These are phyloP conservation scores for Aspergillus neotritici DNA, from an alignment of 2,329 filamentous ascomycete genomes.

Conservation along the genomic window DNA sequence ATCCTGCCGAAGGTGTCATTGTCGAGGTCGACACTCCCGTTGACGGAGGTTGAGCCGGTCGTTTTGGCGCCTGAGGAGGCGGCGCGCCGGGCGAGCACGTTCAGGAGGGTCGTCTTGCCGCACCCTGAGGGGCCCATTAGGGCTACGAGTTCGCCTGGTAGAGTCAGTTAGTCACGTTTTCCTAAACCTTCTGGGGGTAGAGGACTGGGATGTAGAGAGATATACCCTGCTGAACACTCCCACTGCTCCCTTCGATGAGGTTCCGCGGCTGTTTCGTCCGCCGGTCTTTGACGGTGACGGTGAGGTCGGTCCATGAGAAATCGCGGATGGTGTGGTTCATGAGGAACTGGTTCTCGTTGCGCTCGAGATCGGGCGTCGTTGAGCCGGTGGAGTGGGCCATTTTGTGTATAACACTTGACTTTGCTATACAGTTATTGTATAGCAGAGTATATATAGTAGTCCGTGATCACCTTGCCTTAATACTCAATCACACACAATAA, in stretches of 20 bases:
- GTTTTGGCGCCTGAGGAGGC: slow-evolving; percentile 50
- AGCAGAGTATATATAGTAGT: no score
- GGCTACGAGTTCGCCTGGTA: slow-evolving; percentile 63
- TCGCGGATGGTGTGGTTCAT: slow-evolving; percentile 58
- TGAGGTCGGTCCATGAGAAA: slow-evolving; percentile 62
- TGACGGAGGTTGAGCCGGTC: slow-evolving; percentile 54
- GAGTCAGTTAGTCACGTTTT: neutral
- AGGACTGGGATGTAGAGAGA: slow-evolving; percentile 1
- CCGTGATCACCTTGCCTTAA: no score
- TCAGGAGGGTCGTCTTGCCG: slow-evolving; percentile 80
- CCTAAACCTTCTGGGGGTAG: no score
- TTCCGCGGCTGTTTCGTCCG: slow-evolving; percentile 57
- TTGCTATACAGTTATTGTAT: no score
- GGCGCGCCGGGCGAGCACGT: slow-evolving; percentile 64
- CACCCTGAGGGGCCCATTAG: slow-evolving; percentile 71
- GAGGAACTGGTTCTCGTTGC: slow-evolving; percentile 27
- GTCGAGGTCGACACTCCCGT: slow-evolving; percentile 54
- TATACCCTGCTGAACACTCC: slow-evolving; percentile 58
- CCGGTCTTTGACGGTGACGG: slow-evolving; percentile 67
- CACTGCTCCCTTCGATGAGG: slow-evolving; percentile 59
- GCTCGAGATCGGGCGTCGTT: slow-evolving; percentile 23
- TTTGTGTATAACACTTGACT: no score
- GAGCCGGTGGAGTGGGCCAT: no score
- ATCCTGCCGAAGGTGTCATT: slow-evolving; percentile 57
- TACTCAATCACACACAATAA: no score